Conservation (phyloP, 1,284 basidiomycete species). For the Naganishia sp. region DNA sequence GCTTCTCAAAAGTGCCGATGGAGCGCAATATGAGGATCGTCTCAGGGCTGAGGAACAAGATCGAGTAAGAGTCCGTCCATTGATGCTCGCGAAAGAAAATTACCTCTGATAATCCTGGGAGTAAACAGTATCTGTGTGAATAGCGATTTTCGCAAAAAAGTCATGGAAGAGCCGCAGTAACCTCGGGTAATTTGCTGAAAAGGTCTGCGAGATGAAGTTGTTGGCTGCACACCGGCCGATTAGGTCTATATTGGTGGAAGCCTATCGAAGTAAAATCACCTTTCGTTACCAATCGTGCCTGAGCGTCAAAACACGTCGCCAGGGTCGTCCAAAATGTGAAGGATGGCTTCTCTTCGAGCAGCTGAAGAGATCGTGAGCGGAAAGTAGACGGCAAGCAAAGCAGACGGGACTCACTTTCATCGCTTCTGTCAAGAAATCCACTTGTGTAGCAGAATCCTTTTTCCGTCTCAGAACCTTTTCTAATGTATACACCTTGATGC, state of each 20-base stretch:
- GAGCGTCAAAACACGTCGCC: slow-evolving; percentile 73
- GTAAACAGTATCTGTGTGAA: slow-evolving; percentile 91
- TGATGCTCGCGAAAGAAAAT: slow-evolving; percentile 28
- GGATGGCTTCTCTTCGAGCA: slow-evolving; percentile 85
- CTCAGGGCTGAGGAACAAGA: slow-evolving; percentile 66
- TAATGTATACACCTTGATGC: slow-evolving; percentile 90
- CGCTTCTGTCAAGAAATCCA: slow-evolving; percentile 83
- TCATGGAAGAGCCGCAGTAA: slow-evolving; percentile 88
- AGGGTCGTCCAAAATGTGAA: slow-evolving; percentile 86
- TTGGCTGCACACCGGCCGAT: slow-evolving; percentile 28
- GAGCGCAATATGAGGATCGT: slow-evolving; percentile 82
- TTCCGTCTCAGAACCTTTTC: slow-evolving; percentile 91
- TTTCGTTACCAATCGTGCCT: slow-evolving; percentile 72
- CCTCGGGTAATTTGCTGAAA: slow-evolving; percentile 79
- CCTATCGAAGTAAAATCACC: slow-evolving; percentile 55
- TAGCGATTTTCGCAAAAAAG: slow-evolving; percentile 89
- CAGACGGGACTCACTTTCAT: slow-evolving; percentile 66
- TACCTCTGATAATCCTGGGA: slow-evolving; percentile 78
- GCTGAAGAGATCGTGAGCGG: slow-evolving; percentile 53
- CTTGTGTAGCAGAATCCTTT: slow-evolving; percentile 73
- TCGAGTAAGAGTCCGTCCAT: neutral
- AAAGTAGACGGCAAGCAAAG: neutral
- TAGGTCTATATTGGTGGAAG: neutral
- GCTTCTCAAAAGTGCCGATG: slow-evolving; percentile 74
- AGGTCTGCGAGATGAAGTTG: slow-evolving; percentile 76